Conservation (phyloP, 169 alveolate genomes). For the Eimeria zaria region DNA sequence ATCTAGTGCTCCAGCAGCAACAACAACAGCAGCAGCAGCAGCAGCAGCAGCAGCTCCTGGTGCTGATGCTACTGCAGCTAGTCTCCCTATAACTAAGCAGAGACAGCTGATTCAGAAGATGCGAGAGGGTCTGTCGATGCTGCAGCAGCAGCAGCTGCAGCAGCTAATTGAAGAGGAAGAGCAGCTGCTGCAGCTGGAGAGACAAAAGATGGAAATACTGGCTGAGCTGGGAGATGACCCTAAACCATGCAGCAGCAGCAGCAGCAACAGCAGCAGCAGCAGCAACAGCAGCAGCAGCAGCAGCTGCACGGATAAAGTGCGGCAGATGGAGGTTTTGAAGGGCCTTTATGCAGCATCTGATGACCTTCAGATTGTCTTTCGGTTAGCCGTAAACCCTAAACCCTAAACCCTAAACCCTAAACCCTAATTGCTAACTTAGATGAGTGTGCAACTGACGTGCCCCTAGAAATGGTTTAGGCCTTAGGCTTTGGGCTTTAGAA, state of each 20-base stretch:
- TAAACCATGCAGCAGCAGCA: not conserved
- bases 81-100: not conserved
- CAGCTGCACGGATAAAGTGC: not conserved
- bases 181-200: slow-evolving; percentile 20
- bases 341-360: not conserved
- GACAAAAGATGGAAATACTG: slow-evolving; percentile 14
- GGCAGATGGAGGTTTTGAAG: not conserved
- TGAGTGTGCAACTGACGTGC: too few species aligned
- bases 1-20: slow-evolving; percentile 6
- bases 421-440: not conserved
- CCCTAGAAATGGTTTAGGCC: not conserved
- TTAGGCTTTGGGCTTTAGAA: not conserved
- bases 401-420: slow-evolving; percentile 19
- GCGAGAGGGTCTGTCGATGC: slow-evolving; percentile 29
- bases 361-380: not conserved
- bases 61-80: slow-evolving; percentile 8
- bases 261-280: slow-evolving; percentile 17
- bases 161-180: slow-evolving; percentile 61
- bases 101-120: not conserved
- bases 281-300: not conserved
- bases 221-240: slow-evolving; percentile 5
- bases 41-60: not conserved
- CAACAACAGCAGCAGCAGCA: not conserved
- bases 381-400: not conserved
- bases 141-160: slow-evolving; percentile 65